Evolutionary conservation across 2,329 filamentous ascomycete species (phyloP).

Genomic region (Dendrostoma leiphaemia): DNA sequence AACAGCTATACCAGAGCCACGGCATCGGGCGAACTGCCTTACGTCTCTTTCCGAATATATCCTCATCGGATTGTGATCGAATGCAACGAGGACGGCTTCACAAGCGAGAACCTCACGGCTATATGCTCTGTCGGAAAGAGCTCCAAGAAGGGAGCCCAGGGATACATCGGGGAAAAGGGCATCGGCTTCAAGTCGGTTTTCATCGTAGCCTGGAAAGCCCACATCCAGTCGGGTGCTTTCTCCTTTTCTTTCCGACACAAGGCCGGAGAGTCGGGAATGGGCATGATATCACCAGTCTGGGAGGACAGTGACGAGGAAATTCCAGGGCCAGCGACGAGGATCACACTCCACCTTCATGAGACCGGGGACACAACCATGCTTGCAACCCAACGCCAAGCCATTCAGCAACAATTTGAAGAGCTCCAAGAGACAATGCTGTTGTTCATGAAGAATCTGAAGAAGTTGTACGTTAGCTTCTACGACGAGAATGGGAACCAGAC

Average conservation of each 20-base stretch:
- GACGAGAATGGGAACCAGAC: slow-evolving; percentile 1
- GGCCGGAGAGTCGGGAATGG: slow-evolving; percentile 33
- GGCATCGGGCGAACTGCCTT: slow-evolving; percentile 24
- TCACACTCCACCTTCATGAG: slow-evolving; percentile 15
- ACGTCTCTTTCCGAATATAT: slow-evolving; percentile 32
- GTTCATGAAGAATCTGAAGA: slow-evolving; percentile 39
- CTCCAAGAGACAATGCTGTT: slow-evolving; percentile 38
- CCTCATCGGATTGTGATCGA: slow-evolving; percentile 40
- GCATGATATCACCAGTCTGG: slow-evolving; percentile 32
- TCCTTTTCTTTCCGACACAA: slow-evolving; percentile 40
- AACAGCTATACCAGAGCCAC: slow-evolving; percentile 36
- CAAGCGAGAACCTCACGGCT: slow-evolving; percentile 37
- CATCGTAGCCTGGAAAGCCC: slow-evolving; percentile 38
- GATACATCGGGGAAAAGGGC: slow-evolving; percentile 50
- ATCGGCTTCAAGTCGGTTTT: slow-evolving; percentile 54
- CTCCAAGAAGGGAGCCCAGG: slow-evolving; percentile 36
- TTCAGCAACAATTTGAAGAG: slow-evolving; percentile 33
- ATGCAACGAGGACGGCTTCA: slow-evolving; percentile 51
- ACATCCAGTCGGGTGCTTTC: slow-evolving; percentile 38
- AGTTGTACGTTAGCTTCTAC: slow-evolving; percentile 31
- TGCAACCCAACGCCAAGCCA: slow-evolving; percentile 20
- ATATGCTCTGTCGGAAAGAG: slow-evolving; percentile 46
- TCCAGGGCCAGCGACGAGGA: slow-evolving; percentile 9
- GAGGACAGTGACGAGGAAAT: slow-evolving; percentile 1
- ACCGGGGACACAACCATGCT: neutral